Base-by-base conservation (phyloP, 208 protist genomes). In the Trypanosoma lewisi region DNA sequence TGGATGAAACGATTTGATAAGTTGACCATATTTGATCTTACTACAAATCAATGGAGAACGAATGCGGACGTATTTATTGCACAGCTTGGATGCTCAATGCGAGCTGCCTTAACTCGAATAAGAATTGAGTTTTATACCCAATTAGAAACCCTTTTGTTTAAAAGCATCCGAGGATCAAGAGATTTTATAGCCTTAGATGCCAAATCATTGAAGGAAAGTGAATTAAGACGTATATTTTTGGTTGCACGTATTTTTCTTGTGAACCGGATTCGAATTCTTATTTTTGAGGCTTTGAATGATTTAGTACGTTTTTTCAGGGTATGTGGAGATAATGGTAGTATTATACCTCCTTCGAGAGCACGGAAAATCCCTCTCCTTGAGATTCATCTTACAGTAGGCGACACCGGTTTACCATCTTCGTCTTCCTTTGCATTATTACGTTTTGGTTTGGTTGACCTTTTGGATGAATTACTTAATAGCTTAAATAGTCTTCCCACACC, bases 51-150 rank as follows among this genome's bases (percentile, higher is more conserved):
- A 14, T 65, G 69, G 49, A 69, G 57, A 51, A 86, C 77, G 5
- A 61, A 77, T 28, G 82, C 88, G 1, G 64, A 64, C 3, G 36
- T 34, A n/a, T 93, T 93, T 79, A 19, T 91, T 28, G 37, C 53
- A 28, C 80, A 92, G 48, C 16, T 93, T 17, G 70, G 33, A 14
- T 75, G 44, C 23, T 83, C 82, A 16, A 75, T 93, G 69, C 65
- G 70, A 31, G 77, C 83, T 8, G 82, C 77, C 6, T 74, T 95
- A 63, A 81, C 86, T n/a, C 58, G 78, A 23, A 80, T 95, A 45
- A 75, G 85, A 49, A 77, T 95, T 36, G 89, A 93, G 55, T 90
- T 95, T 70, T 95, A 91, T 61, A 71, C 78, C 3, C 75, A 87
- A 42, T 60, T 87, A 9, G 89, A 95, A 63, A 77, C 82, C 1